phyloP scores from a whole-genome alignment of 108 stramenopile species.

The Skeletonema grethae region DNA sequence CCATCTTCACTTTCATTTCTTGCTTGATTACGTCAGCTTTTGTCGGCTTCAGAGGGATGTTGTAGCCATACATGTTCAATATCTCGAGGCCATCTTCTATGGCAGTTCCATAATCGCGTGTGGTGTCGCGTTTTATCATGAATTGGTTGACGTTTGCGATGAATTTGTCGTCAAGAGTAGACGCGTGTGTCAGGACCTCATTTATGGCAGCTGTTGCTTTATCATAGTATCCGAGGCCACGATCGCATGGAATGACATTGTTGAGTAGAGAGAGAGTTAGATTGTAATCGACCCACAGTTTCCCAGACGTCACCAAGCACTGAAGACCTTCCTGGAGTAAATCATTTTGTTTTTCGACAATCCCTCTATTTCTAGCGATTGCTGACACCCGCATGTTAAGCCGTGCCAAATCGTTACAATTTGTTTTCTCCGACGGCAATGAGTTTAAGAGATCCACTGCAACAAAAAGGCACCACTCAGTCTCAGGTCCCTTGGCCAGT shows the following conservation, averaged over 20 bases:
- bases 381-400: constrained; percentile 2
- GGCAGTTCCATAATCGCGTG: constrained; percentile 17
- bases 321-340: not conserved
- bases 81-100: constrained; percentile 18
- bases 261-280: constrained; percentile 1
- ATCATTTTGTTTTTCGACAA: not conserved
- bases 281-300: constrained; percentile 17
- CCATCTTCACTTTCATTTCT: constrained; percentile 14
- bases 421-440: constrained; percentile 13
- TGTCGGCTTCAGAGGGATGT: constrained; percentile 10
- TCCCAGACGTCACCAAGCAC: not conserved
- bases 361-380: constrained; percentile 6
- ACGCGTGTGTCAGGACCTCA: constrained; percentile 20
- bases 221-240: constrained; percentile 12
- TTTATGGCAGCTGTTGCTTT: constrained; percentile 16
- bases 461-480: constrained; percentile 41
- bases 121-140: not conserved
- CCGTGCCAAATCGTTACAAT: not conserved
- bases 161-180: constrained; percentile 30
- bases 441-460: constrained; percentile 34
- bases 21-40: constrained; percentile 8
- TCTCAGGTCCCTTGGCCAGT: constrained; percentile 5
- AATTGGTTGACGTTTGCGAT: constrained; percentile 13
- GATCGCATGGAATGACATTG: constrained; percentile 2
- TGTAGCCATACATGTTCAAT: constrained; percentile 17